These are phyloP conservation scores for Physcia stellaris DNA, from an alignment of 495 filamentous ascomycete species.

Conservation along the genomic window DNA sequence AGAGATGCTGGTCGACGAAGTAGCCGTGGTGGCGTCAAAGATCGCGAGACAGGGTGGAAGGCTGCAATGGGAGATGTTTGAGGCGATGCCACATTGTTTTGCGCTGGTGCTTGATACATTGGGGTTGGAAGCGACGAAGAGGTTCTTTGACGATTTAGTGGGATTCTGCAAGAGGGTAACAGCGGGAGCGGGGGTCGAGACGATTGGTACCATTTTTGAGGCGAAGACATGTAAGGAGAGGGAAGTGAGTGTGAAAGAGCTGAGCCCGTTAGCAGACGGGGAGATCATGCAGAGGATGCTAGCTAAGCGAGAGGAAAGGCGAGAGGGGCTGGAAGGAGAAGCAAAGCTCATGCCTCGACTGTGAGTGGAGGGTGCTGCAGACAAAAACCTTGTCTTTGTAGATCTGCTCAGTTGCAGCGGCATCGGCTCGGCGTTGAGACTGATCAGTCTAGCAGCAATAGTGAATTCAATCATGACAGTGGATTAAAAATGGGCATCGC, in stretches of 20 bases:
- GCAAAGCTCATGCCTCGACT: slow-evolving; percentile 17
- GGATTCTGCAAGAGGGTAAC: slow-evolving; percentile 31
- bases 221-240: slow-evolving; percentile 40
- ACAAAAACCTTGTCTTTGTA: too few species aligned
- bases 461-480: too few species aligned
- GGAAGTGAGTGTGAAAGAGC: slow-evolving; percentile 31
- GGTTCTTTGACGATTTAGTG: slow-evolving; percentile 42
- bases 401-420: too few species aligned
- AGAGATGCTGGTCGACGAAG: slow-evolving; percentile 69
- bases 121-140: slow-evolving; percentile 27
- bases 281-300: slow-evolving; percentile 38
- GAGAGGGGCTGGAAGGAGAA: slow-evolving; percentile 30
- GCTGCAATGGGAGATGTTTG: slow-evolving; percentile 61
- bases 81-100: slow-evolving; percentile 87
- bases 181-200: slow-evolving; percentile 19
- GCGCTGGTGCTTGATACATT: slow-evolving; percentile 44
- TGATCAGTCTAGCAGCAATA: too few species aligned
- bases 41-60: slow-evolving; percentile 45
- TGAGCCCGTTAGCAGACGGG: slow-evolving; percentile 35
- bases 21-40: slow-evolving; percentile 42
- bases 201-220: slow-evolving; percentile 37
- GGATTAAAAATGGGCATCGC: too few species aligned
- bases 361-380: slow-evolving; percentile 6
- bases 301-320: slow-evolving; percentile 29
- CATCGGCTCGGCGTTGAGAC: too few species aligned